Percentiles rank a stretch among this genome's conserved stretches.
These are phyloP conservation scores for Cubamyces sp. DNA, from an alignment of 768 basidiomycete genomes.

Conservation along the genomic window DNA sequence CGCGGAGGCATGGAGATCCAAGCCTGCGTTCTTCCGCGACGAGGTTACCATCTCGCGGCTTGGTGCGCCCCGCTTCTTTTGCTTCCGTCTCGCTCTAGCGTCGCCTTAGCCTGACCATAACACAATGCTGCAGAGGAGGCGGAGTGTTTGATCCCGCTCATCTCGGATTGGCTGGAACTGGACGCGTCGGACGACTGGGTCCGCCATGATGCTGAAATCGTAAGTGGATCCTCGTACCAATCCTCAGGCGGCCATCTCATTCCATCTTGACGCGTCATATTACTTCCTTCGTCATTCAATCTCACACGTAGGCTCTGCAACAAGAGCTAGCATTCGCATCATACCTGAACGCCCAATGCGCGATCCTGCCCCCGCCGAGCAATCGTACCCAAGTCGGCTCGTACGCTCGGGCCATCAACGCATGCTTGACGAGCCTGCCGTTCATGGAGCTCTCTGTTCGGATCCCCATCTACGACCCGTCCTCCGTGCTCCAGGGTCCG, in stretches of 20 bases:
- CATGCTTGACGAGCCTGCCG: slow-evolving; percentile 69
- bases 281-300: not conserved
- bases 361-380: slow-evolving; percentile 87
- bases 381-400: slow-evolving; percentile 85
- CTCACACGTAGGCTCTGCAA: slow-evolving; percentile 68
- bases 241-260: too few species aligned
- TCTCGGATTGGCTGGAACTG: slow-evolving; percentile 94
- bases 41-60: slow-evolving; percentile 90
- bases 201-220: slow-evolving; percentile 94
- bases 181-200: slow-evolving; percentile 94
- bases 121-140: slow-evolving; percentile 61
- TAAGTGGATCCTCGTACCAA: slow-evolving; percentile 43
- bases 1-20: slow-evolving; percentile 87
- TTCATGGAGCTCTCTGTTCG: slow-evolving; percentile 83
- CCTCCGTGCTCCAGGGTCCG: slow-evolving; percentile 49
- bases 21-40: slow-evolving; percentile 75
- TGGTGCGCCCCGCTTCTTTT: slow-evolving; percentile 54
- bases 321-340: slow-evolving; percentile 94
- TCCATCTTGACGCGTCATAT: not conserved
- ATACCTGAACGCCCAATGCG: slow-evolving; percentile 84
- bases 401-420: slow-evolving; percentile 89
- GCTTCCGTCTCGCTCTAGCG: slow-evolving; percentile 8
- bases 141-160: slow-evolving; percentile 70
- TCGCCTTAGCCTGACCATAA: not conserved
- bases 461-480: slow-evolving; percentile 79